Percentiles rank a stretch among this genome's conserved stretches.
Conservation (phyloP, 2,329 filamentous ascomycete genomes). For the Lachnellula subtilissima region DNA sequence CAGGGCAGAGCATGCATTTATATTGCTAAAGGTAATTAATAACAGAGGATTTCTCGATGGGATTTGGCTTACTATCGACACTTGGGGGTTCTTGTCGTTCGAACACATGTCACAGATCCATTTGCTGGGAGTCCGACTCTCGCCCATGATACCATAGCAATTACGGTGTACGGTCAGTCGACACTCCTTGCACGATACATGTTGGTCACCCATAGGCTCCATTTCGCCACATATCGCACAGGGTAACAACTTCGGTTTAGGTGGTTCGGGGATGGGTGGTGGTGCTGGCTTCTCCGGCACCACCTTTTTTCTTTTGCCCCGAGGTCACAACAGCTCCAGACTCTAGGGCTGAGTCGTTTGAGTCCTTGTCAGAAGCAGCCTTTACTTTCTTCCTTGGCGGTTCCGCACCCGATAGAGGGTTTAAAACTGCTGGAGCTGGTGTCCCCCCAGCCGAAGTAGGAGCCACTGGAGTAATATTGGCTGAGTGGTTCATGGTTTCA, state of each 20-base stretch:
- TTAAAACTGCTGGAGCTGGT: constrained; percentile 18
- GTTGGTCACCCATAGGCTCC: constrained; percentile 66
- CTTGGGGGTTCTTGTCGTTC: constrained; percentile 86
- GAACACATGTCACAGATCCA: constrained; percentile 96
- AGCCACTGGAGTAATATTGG: constrained; percentile 29
- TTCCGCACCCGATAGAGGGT: constrained; percentile 37
- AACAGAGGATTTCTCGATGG: constrained; percentile 16
- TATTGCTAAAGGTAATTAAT: constrained; percentile 57
- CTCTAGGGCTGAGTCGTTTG: constrained; percentile 43
- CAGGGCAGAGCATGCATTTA: constrained; percentile 86
- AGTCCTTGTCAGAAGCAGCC: constrained; percentile 45
- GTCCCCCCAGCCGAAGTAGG: constrained; percentile 22
- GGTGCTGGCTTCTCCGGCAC: constrained; percentile 59
- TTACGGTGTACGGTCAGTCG: constrained; percentile 84
- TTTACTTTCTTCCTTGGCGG: constrained; percentile 64
- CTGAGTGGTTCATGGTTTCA: constrained; percentile 48
- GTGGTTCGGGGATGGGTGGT: constrained; percentile 66
- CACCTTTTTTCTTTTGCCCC: constrained; percentile 42
- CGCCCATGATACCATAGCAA: constrained; percentile 81
- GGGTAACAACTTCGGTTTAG: constrained; percentile 71
- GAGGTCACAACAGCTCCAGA: constrained; percentile 27
- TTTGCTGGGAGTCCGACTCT: constrained; percentile 62
- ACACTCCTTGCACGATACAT: constrained; percentile 80
- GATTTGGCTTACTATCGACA: constrained; percentile 69
- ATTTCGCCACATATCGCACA: constrained; percentile 79